Evolutionary conservation across 768 basidiomycete genomes (phyloP), one percentile per base, ranked within the genome.

Genomic region (Xerocomus brunneocitrinus): DNA sequence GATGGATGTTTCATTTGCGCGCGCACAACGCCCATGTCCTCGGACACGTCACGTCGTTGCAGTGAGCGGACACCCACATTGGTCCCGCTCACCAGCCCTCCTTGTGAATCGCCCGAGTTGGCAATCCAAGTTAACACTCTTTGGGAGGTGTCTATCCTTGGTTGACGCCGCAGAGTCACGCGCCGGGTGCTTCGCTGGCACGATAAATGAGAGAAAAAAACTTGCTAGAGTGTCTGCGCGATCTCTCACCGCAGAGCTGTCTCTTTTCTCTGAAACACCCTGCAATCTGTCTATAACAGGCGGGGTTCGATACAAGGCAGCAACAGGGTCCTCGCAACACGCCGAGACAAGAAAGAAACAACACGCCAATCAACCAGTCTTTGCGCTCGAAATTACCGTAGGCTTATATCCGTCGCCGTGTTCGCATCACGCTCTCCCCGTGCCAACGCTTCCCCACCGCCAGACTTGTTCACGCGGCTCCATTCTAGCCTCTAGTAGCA

Each of bases 381-480:
- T 34, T 34, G 5, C 32, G 32, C 12, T 34, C 12, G 13, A 34
- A 34, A 34, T 34, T 34, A 34, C 32, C 32, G 32, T 13, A 34
- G 35, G 52, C 46, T 57, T 57, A 63, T 64, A 64, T 63, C 62
- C 63, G 63, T 60, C 46, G 7, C 63, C 62, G 63, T 27, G 35
- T 13, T 42, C 42, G 10, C 42, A 27, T 27, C 43, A 25, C 41
- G 13, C 19, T 42, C 5, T 10, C 16, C 32, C 31, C 31, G 30
- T 30, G 34, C 8, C n/a, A 35, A 35, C 30, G 30, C 14, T 36
- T n/a, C 38, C 16, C 38, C 38, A 38, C 36, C 36, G 8, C 8
- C 32, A 32, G 7, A 7, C 5, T 10, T 10, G 32, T 31, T 39
- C 39, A 40, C 41, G 41, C 43, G 42, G 16, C 27, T 42, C 41